Evolutionary conservation across 2,329 filamentous ascomycete genomes (phyloP).

Genomic region (Stachybotrys elegans): DNA sequence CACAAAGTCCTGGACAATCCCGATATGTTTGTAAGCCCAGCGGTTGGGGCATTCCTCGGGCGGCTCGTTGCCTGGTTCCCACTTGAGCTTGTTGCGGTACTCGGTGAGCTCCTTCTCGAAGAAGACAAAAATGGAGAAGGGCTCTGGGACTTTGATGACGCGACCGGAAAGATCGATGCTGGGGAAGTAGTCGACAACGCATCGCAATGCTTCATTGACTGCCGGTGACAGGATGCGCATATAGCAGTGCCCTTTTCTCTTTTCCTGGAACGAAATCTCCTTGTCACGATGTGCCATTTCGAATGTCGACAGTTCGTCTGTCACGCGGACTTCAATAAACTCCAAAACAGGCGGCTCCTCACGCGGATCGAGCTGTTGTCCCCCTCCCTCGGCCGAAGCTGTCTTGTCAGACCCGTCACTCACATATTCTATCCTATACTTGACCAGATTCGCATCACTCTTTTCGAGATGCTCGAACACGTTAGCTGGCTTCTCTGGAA

Average conservation of each 20-base stretch:
- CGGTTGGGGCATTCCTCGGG: conserved; percentile 5
- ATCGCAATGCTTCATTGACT: conserved; percentile 11
- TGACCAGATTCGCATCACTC: neutral
- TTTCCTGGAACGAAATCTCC: conserved; percentile 4
- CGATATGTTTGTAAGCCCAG: conserved; percentile 5
- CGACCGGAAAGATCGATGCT: conserved; percentile 5
- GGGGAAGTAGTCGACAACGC: conserved; percentile 13
- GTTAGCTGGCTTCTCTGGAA: no score
- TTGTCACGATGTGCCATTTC: neutral
- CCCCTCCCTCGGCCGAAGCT: neutral
- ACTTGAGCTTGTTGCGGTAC: conserved; percentile 2
- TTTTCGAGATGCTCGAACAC: neutral
- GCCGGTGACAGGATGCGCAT: conserved; percentile 9
- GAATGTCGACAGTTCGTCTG: neutral
- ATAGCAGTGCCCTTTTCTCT: conserved; percentile 5
- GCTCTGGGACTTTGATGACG: conserved; percentile 4
- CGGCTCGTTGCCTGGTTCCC: neutral
- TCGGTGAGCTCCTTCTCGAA: conserved; percentile 9
- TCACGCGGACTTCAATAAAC: conserved; percentile 8
- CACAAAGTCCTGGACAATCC: conserved; percentile 11
- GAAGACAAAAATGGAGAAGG: conserved; percentile 7
- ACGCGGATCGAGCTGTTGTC: neutral
- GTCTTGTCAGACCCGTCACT: neutral
- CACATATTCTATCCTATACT: conserved; percentile 8
- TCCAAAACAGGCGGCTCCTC: conserved; percentile 9